phyloP scores from a whole-genome alignment of 139 green algal genomes.

The Spirogloea muscicola region DNA sequence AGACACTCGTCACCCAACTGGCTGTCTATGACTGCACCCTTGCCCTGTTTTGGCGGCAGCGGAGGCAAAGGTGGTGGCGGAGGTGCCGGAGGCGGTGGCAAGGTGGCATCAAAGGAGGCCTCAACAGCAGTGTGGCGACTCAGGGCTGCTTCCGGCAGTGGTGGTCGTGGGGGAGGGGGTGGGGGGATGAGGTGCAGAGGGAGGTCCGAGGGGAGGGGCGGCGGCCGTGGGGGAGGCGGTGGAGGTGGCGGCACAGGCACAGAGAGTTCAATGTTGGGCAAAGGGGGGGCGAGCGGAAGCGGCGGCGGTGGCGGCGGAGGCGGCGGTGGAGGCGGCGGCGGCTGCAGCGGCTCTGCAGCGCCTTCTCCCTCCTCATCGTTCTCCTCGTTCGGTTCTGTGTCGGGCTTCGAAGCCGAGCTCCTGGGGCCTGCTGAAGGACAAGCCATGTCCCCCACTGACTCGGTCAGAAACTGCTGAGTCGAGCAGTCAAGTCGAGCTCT shows the following conservation, averaged over 20 bases:
- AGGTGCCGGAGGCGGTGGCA: too few species aligned
- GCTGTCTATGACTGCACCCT: background rate
- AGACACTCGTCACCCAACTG: too few species aligned
- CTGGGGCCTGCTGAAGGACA: too few species aligned
- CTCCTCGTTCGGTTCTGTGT: too few species aligned
- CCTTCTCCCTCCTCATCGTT: background rate
- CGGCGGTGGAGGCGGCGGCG: too few species aligned
- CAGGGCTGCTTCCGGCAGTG: too few species aligned
- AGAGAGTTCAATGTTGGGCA: too few species aligned
- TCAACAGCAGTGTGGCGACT: too few species aligned
- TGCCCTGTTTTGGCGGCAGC: background rate
- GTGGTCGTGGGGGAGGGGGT: too few species aligned
- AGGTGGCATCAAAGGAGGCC: too few species aligned
- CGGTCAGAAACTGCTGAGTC: background rate
- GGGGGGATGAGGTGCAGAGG: background rate
- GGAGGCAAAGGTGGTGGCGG: background rate
- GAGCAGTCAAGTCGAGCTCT: too few species aligned
- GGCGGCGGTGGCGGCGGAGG: background rate
- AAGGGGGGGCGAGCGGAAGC: conserved; percentile 5
- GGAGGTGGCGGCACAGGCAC: conserved; percentile 11
- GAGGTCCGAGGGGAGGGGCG: conserved; percentile 12
- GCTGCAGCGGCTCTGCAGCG: background rate
- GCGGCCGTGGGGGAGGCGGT: conserved; percentile 25
- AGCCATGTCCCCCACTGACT: background rate
- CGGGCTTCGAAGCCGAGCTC: too few species aligned